Conservation (phyloP, 805 yeast genomes). For the Hyphopichia homilentoma region DNA sequence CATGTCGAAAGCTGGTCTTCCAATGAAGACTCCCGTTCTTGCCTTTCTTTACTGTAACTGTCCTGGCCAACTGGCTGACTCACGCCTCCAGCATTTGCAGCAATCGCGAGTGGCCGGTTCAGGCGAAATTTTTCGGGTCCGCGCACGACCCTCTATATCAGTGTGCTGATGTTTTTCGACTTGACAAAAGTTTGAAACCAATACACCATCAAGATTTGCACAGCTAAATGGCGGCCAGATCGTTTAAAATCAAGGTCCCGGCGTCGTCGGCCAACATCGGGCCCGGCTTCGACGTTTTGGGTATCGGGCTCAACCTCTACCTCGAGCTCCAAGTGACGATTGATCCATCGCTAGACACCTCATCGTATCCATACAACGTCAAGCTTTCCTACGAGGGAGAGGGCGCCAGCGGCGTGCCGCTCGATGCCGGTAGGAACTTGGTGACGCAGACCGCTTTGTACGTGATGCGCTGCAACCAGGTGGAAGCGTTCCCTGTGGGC, state of each 20-base stretch:
- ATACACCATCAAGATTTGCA: too few species aligned
- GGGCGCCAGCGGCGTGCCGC: slow-evolving; percentile 79
- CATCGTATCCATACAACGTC: slow-evolving; percentile 65
- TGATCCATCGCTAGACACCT: slow-evolving; percentile 48
- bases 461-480: slow-evolving; percentile 78
- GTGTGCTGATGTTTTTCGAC: too few species aligned
- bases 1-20: too few species aligned
- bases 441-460: slow-evolving; percentile 92
- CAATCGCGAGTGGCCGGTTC: too few species aligned
- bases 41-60: too few species aligned
- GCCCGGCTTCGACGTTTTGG: slow-evolving; percentile 96
- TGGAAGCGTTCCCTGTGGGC: slow-evolving; percentile 76
- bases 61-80: too few species aligned
- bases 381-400: slow-evolving; percentile 69
- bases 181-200: too few species aligned
- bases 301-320: slow-evolving; percentile 78
- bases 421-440: slow-evolving; percentile 71
- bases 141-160: too few species aligned
- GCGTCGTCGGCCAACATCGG: slow-evolving; percentile 98
- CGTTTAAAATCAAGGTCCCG: slow-evolving; percentile 80
- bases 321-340: slow-evolving; percentile 66
- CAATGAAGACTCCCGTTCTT: too few species aligned
- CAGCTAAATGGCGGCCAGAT: too few species aligned
- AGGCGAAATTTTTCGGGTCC: too few species aligned
- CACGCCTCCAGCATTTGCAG: too few species aligned